Percentiles rank a stretch among this genome's conserved stretches.
Conservation (phyloP, 371 early-diverging fungal species). For the Mucor ambiguus region DNA sequence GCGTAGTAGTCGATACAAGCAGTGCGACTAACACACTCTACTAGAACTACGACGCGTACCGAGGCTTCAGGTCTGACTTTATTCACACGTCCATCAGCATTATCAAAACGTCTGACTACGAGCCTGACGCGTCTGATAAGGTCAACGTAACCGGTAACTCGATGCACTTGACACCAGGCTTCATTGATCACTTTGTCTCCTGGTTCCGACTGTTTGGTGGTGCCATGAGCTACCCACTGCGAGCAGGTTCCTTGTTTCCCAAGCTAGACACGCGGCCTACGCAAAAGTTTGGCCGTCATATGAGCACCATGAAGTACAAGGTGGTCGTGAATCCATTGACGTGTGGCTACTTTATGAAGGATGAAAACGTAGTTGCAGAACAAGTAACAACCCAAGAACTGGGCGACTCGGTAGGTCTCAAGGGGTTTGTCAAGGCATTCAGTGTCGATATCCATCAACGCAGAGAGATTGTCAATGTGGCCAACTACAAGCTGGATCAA, state of each 20-base stretch:
- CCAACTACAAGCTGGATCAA: constrained; percentile 6
- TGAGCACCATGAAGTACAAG: constrained; percentile 45
- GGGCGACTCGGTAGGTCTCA: constrained; percentile 32
- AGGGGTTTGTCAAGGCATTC: constrained; percentile 28
- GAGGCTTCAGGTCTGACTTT: constrained; percentile 67
- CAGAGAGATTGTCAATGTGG: constrained; percentile 14
- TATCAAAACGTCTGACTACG: constrained; percentile 16
- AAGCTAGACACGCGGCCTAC: constrained; percentile 27
- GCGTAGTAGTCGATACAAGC: constrained; percentile 26
- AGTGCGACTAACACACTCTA: not conserved
- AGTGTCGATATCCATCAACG: constrained; percentile 36
- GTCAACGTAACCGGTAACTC: constrained; percentile 30
- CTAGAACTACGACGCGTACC: constrained; percentile 56
- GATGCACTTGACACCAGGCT: constrained; percentile 47
- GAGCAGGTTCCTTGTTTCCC: constrained; percentile 42
- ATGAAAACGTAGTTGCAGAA: constrained; percentile 26
- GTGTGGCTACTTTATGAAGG: constrained; percentile 47
- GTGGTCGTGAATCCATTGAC: constrained; percentile 39
- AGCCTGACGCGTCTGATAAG: not conserved
- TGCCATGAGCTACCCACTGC: constrained; percentile 44
- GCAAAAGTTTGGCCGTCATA: constrained; percentile 43
- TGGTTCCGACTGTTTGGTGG: constrained; percentile 50
- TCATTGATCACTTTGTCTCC: constrained; percentile 40
- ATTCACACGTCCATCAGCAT: constrained; percentile 65
- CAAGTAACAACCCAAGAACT: constrained; percentile 4